Base-by-base conservation (phyloP, 805 yeast species). In the Ogataea trehalophila region DNA sequence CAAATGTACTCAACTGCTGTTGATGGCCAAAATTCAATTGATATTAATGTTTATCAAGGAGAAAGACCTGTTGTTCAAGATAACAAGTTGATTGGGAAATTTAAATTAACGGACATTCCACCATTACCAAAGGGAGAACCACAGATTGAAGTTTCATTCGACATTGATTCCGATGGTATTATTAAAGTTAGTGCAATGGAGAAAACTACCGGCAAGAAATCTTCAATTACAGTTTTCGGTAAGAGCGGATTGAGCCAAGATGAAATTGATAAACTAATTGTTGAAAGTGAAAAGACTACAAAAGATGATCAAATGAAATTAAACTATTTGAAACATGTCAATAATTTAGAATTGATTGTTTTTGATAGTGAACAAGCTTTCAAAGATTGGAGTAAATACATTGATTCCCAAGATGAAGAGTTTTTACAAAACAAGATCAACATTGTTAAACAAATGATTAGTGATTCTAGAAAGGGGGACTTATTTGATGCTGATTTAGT, bases 31-130 rank as follows among this genome's bases (percentile, higher is more conserved):
- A 88, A 92, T 60, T 82, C 95, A 46, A 95, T 89, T 58, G 96
- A 89, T 74, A 87, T 90, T 71, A 86, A 96, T 70, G 97, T 90
- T 50, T 90, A 87, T 88, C 97, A 90, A 77, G 97, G 97, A 70
- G 97, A 90, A 76, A 81, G 97, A 73, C 96, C 91, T 70, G 79
- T 90, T 63, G 95, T 92, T 59, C 83, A 90, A 72, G 97, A 90
- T 79, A 91, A 90, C 82, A 90, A 88, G 76, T 78, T 89, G 67
- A 88, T 90, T 67, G 97, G 97, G 67, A 87, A 87, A 80, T 90
- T 90, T 75, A 90, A 92, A 58, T 77, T 90, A 60, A 76, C 89
- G 52, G 97, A 94, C 69, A 89, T 90, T 50, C 96, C 92, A 53
- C 89, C 95, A 50, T 85, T 87, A 56, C 89, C 92, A 60, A 86